Evolutionary conservation across 1,284 basidiomycete species (phyloP).

Genomic region (Tilletia caries): DNA sequence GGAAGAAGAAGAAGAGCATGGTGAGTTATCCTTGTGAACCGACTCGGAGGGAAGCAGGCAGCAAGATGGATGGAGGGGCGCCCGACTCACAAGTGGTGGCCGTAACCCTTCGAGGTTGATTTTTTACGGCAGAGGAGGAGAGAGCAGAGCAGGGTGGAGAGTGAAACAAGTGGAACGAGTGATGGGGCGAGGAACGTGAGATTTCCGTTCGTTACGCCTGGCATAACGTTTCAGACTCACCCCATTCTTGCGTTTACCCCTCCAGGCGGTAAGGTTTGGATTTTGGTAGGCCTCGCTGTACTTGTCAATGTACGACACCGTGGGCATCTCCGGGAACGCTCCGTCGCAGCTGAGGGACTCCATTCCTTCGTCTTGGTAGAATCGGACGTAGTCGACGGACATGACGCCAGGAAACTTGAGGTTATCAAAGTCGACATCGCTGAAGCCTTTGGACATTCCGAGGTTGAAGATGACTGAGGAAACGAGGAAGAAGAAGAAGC

Average conservation of each 20-base stretch:
- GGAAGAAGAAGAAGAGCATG: too few species aligned
- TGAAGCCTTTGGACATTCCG: conserved; percentile 37
- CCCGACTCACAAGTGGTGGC: background rate
- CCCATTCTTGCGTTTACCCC: background rate
- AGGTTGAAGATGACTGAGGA: background rate
- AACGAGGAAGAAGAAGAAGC: too few species aligned
- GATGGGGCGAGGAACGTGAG: background rate
- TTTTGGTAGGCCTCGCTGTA: conserved; percentile 2
- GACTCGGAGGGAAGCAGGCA: background rate
- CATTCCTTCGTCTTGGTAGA: background rate
- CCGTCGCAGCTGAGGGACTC: background rate
- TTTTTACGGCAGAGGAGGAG: background rate
- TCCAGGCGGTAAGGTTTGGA: background rate
- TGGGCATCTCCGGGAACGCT: background rate
- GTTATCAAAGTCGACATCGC: conserved; percentile 32
- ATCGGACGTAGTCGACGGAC: conserved; percentile 33
- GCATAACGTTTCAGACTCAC: background rate
- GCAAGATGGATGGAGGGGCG: background rate
- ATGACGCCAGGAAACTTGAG: conserved; percentile 35
- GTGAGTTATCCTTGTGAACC: too few species aligned
- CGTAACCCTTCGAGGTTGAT: background rate
- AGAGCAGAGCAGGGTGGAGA: background rate
- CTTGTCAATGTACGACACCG: background rate
- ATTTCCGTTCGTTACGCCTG: background rate
- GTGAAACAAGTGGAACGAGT: background rate